Conservation (phyloP, 2,329 filamentous ascomycete genomes). For the Microdochium nivale region DNA sequence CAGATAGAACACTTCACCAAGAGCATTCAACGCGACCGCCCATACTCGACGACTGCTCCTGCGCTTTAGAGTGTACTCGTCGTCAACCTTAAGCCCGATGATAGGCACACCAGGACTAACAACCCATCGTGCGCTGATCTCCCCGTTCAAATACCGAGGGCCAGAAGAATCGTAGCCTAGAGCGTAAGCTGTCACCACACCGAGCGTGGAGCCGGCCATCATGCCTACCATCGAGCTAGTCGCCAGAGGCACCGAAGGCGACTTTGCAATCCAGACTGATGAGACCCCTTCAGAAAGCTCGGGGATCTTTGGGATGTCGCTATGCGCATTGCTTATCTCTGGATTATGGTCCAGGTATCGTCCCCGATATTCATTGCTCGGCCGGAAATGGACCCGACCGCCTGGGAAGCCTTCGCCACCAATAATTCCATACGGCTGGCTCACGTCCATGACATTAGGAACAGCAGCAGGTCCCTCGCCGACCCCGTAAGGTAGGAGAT, state of each 20-base stretch:
- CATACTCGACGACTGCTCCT: slow-evolving; percentile 66
- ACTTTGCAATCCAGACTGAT: slow-evolving; percentile 86
- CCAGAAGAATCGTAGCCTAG: slow-evolving; percentile 53
- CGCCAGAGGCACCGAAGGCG: slow-evolving; percentile 57
- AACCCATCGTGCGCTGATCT: slow-evolving; percentile 82
- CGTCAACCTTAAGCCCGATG: slow-evolving; percentile 73
- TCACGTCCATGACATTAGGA: slow-evolving; percentile 86
- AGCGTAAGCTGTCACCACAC: slow-evolving; percentile 75
- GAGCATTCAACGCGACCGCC: slow-evolving; percentile 88
- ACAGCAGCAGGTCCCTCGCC: slow-evolving; percentile 70
- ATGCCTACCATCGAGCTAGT: slow-evolving; percentile 77
- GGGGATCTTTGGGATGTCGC: slow-evolving; percentile 70
- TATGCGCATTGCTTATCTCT: slow-evolving; percentile 50
- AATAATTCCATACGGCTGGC: slow-evolving; percentile 73
- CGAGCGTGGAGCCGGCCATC: slow-evolving; percentile 73
- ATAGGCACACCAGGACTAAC: slow-evolving; percentile 91
- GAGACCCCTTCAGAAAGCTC: slow-evolving; percentile 63
- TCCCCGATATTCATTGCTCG: slow-evolving; percentile 64
- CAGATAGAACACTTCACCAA: slow-evolving; percentile 86
- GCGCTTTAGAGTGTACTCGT: slow-evolving; percentile 66
- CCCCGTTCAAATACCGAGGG: slow-evolving; percentile 59
- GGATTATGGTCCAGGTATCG: slow-evolving; percentile 60
- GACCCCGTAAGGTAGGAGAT: slow-evolving; percentile 66
- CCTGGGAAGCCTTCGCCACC: slow-evolving; percentile 82
- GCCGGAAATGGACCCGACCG: slow-evolving; percentile 71